Evolutionary conservation across 2,329 filamentous ascomycete species (phyloP).

Genomic region (Rhynchosporium secalis): DNA sequence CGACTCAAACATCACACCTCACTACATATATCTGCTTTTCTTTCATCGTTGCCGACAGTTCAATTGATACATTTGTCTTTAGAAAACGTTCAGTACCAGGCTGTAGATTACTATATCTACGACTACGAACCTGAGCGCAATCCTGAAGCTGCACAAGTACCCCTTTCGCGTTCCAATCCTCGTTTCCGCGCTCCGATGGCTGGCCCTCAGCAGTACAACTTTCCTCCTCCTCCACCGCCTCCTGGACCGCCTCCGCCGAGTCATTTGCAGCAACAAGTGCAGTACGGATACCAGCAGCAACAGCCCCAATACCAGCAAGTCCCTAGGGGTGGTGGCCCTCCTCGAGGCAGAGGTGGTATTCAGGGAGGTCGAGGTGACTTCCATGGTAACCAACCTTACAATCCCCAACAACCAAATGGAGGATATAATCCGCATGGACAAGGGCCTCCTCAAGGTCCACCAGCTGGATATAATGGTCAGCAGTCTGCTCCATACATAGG

Average conservation of each 20-base stretch:
- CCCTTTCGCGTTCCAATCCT: neutral
- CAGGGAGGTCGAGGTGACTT: conserved; percentile 37
- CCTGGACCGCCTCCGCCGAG: conserved; percentile 35
- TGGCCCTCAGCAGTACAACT: conserved; percentile 39
- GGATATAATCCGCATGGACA: conserved; percentile 33
- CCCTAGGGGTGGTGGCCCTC: conserved; percentile 37
- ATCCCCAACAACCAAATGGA: conserved; percentile 32
- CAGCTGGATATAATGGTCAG: conserved; percentile 34
- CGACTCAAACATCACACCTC: conserved; percentile 1
- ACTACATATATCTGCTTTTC: neutral
- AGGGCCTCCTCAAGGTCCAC: conserved; percentile 31
- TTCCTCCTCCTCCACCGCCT: conserved; percentile 40
- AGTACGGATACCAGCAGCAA: conserved; percentile 35
- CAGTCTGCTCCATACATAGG: conserved; percentile 39
- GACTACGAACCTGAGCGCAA: conserved; percentile 1
- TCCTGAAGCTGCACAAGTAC: neutral
- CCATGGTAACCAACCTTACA: conserved; percentile 34
- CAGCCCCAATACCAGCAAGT: conserved; percentile 33
- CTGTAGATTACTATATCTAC: neutral
- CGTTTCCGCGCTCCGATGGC: conserved; percentile 29
- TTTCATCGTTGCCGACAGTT: conserved; percentile 18
- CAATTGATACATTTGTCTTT: conserved; percentile 27
- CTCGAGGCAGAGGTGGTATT: conserved; percentile 37
- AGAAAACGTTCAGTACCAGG: conserved; percentile 7
- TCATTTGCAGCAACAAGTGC: conserved; percentile 34